Conservation (phyloP, 2,329 filamentous ascomycete genomes). For the Apiospora kogelbergensis region DNA sequence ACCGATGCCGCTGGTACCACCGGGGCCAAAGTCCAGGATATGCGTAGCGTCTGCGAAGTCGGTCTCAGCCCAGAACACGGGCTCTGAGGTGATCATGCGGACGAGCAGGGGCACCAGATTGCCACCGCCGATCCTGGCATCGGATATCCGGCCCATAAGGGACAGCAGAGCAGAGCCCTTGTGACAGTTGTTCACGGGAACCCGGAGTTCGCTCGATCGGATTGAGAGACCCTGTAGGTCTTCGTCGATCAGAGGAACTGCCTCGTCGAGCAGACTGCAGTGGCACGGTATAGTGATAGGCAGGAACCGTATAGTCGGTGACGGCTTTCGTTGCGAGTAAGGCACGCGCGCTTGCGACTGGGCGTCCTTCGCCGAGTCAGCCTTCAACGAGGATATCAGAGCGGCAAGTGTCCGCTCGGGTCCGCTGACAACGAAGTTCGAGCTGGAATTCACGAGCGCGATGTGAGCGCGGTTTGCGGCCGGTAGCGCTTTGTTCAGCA, state of each 20-base stretch:
- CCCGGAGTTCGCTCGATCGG: slow-evolving; percentile 43
- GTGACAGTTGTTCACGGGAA: slow-evolving; percentile 28
- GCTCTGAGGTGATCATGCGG: slow-evolving; percentile 25
- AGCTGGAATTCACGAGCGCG: slow-evolving; percentile 25
- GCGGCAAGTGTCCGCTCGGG: slow-evolving; percentile 19
- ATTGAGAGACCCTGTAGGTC: slow-evolving; percentile 24
- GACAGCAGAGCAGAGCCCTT: slow-evolving; percentile 23
- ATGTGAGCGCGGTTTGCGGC: background rate
- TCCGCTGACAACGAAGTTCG: slow-evolving; percentile 28
- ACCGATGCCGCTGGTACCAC: slow-evolving; percentile 28
- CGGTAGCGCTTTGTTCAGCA: slow-evolving; percentile 17
- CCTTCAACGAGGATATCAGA: slow-evolving; percentile 21
- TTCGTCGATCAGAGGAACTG: slow-evolving; percentile 20
- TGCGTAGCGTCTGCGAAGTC: slow-evolving; percentile 29
- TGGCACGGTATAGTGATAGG: slow-evolving; percentile 43
- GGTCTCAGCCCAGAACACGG: slow-evolving; percentile 27
- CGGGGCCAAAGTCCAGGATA: slow-evolving; percentile 34
- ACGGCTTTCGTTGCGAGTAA: slow-evolving; percentile 31
- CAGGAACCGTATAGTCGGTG: slow-evolving; percentile 29
- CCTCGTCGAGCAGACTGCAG: slow-evolving; percentile 31
- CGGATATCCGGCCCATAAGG: slow-evolving; percentile 26
- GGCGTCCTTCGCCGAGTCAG: slow-evolving; percentile 21
- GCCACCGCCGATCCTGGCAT: background rate
- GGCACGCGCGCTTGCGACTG: slow-evolving; percentile 29
- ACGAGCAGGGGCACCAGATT: slow-evolving; percentile 26